These are phyloP conservation scores for Brassica incana DNA, from an alignment of 345 rosid species.

Conservation along the genomic window DNA sequence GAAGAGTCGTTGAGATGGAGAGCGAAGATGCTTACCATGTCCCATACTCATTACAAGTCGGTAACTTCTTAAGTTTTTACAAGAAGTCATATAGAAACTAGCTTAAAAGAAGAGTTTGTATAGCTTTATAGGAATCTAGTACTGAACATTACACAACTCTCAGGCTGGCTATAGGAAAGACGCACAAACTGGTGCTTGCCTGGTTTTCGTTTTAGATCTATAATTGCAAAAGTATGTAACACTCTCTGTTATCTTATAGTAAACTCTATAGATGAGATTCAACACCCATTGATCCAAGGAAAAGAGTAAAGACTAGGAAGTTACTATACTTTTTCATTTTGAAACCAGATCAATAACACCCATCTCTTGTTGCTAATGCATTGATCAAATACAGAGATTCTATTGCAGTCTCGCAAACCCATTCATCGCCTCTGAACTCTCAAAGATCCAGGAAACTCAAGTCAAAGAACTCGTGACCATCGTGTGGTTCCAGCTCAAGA, in stretches of 20 bases:
- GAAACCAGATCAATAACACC: background rate
- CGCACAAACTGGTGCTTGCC: conserved; percentile 88
- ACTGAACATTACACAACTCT: conserved; percentile 69
- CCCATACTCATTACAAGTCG: conserved; percentile 73
- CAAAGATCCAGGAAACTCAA: conserved; percentile 26
- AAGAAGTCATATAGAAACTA: background rate
- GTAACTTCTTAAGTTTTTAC: conserved; percentile 11
- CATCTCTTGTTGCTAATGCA: background rate
- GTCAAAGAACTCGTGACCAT: conserved; percentile 27
- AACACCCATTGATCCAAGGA: conserved; percentile 1
- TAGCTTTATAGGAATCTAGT: conserved; percentile 15
- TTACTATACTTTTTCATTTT: background rate
- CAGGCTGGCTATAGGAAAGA: conserved; percentile 64
- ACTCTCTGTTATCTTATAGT: background rate
- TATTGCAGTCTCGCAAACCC: conserved; percentile 11
- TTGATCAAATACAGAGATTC: background rate
- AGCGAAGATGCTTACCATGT: conserved; percentile 89
- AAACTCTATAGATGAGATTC: conserved; percentile 10
- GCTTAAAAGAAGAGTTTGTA: background rate
- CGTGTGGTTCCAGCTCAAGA: conserved; percentile 31
- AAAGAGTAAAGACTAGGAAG: conserved; percentile 2
- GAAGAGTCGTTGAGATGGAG: conserved; percentile 53
- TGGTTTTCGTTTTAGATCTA: conserved; percentile 42
- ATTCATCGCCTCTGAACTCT: conserved; percentile 8
- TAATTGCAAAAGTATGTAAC: too few species aligned